Evolutionary conservation across 345 rosid genomes (phyloP), one percentile per base, ranked within the genome.

Genomic region (Eucalyptus sideroxylon): DNA sequence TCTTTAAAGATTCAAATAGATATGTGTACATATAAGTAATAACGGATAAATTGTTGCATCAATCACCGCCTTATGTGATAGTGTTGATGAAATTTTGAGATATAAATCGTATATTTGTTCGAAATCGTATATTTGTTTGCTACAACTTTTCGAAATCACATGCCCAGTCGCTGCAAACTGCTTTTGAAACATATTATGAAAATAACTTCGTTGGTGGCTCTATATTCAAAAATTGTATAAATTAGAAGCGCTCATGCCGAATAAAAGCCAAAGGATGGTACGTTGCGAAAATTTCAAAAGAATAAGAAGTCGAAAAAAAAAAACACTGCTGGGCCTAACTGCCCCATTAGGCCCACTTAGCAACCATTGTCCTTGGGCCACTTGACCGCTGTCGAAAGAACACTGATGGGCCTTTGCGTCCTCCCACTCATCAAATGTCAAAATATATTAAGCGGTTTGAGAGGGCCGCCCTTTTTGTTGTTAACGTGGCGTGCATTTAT

Each of bases 71-170:
- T 37, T 37, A 72, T 17, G 10, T 10, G 27, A 14, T 72, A 3
- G 3, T 24, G 0, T 37, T 3, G 16, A 72, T 72, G 83, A 42
- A 72, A 37, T 0, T 3, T 0, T 3, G 5, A 72, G 16, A 19
- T 37, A 72, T 0, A 72, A 72, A 19, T 37, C 0, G 0, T 11
- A 19, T 37, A 0, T 2, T 8, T 37, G 0, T 67, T 67, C n/a
- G 0, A 72, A 72, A 19, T 37, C 0, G 0, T 11, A 19, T 37
- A 0, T 2, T 8, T 37, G 0, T 67, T 67, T 7, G 1, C 24
- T 16, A 0, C 4, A 69, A 31, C 7, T 69, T 34, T 34, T 69
- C 0, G 7, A 72, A 19, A 11, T 11, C 42, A 21, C 11, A 8
- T 53, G 26, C 11, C 59, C 1, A 53, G 5, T 53, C 1, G 11